Percentiles rank a stretch among this genome's conserved stretches.
Evolutionary conservation across 2,329 filamentous ascomycete genomes (phyloP).

Genomic region (Fonsecaea monophora): DNA sequence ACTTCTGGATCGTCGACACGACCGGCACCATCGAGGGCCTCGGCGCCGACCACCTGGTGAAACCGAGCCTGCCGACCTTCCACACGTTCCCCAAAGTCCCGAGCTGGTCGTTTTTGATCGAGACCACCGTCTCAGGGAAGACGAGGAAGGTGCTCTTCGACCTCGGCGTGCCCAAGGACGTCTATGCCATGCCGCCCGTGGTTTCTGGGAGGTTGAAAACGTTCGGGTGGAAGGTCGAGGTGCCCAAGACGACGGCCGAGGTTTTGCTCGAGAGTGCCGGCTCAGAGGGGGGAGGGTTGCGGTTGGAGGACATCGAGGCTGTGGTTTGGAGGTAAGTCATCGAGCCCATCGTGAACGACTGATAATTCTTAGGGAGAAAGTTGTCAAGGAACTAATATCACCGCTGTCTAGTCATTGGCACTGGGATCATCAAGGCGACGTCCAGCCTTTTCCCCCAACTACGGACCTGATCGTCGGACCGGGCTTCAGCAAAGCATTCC

Average conservation of each 20-base stretch:
- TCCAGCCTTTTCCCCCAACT: constrained; percentile 52
- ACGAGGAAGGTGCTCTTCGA: constrained; percentile 43
- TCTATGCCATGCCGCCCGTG: constrained; percentile 30
- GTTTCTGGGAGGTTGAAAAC: constrained; percentile 14
- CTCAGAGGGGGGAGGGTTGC: neutral
- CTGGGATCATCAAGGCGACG: constrained; percentile 45
- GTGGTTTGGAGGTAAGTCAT: constrained; percentile 2
- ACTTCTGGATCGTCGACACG: constrained; percentile 4
- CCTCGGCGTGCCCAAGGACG: constrained; percentile 43
- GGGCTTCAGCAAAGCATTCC: constrained; percentile 55
- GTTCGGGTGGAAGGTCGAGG: constrained; percentile 28
- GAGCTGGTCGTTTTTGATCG: constrained; percentile 27
- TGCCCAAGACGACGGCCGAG: constrained; percentile 27
- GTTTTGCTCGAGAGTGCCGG: constrained; percentile 27
- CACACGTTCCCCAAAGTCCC: constrained; percentile 35
- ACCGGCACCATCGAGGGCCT: neutral
- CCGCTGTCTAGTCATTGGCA: constrained; percentile 24
- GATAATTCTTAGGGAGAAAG: too few species aligned
- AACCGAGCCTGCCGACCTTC: constrained; percentile 43
- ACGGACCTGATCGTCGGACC: constrained; percentile 61
- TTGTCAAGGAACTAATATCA: constrained; percentile 22
- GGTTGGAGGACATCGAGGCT: constrained; percentile 20
- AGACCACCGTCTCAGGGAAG: constrained; percentile 2
- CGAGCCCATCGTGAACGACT: neutral
- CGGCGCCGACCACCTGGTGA: constrained; percentile 42